Percentiles rank a stretch among this genome's conserved stretches.
Conservation (phyloP, 1,284 basidiomycete species). For the Ceratobasidium sp. region DNA sequence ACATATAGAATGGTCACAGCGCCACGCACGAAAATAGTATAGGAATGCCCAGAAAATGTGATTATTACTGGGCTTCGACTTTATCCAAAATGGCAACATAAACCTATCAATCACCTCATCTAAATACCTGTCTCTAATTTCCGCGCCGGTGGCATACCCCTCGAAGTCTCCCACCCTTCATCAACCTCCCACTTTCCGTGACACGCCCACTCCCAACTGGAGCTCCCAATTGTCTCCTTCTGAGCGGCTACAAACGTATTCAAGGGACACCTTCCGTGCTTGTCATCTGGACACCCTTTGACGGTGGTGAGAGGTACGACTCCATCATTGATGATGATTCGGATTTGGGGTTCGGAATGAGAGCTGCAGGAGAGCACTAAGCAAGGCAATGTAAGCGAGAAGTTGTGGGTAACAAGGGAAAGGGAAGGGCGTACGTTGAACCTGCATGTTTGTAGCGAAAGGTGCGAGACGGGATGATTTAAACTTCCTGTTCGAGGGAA, state of each 20-base stretch:
- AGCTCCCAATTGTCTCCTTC: conserved; percentile 74
- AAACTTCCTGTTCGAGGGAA: conserved; percentile 70
- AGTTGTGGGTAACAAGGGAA: conserved; percentile 6
- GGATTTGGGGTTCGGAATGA: conserved; percentile 71
- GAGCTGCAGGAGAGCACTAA: conserved; percentile 65
- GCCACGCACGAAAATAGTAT: background rate
- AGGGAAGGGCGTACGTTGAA: conserved; percentile 61
- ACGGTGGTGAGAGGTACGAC: conserved; percentile 85
- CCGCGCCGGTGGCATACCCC: conserved; percentile 62
- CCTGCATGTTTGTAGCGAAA: conserved; percentile 64
- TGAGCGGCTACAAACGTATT: conserved; percentile 80
- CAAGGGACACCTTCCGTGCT: conserved; percentile 86
- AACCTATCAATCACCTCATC: background rate
- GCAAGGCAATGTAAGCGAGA: conserved; percentile 59
- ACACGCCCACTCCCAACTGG: conserved; percentile 85
- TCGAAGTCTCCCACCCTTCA: conserved; percentile 74
- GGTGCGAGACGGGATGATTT: conserved; percentile 65
- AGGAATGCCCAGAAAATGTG: background rate
- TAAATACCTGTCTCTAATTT: background rate
- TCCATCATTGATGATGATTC: conserved; percentile 89
- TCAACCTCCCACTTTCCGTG: conserved; percentile 75
- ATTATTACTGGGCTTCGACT: background rate
- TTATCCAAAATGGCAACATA: background rate
- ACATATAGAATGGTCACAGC: too few species aligned
- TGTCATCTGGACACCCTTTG: conserved; percentile 74